Base-by-base conservation (phyloP, 1,284 basidiomycete species). In the Lentinula novae-zelandiae region DNA sequence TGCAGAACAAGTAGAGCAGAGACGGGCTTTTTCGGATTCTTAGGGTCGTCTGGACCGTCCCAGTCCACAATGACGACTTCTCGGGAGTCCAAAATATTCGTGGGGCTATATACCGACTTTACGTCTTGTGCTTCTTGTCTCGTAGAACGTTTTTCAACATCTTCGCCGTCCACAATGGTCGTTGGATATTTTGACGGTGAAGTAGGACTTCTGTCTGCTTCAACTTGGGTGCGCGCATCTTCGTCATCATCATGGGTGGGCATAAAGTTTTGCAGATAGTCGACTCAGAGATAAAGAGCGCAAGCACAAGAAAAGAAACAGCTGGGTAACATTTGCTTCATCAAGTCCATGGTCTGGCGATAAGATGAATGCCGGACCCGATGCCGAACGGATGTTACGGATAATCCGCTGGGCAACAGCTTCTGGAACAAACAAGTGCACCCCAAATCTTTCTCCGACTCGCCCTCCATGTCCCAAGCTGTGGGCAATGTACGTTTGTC, bases 401-500 rank as follows among this genome's bases (percentile, higher is more conserved):
- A 22, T 20, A 9, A 5, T 20, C 15, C 17, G 44, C 22, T 22
- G 10, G 44, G 44, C 44, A 22, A n/a, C 17, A 20, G 20, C 44
- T 42, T 42, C 15, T 13, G 38, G n/a, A 44, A 15, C 42, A 48
- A 53, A 39, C 53, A 53, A 33, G 13, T 20, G 33, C 56, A 36
- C n/a, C 34, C 31, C 31, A 38, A 34, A 1, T 22, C 33, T 22
- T 31, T 56, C n/a, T 53, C 22, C 38, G 17, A 31, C 2, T 42
- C 40, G 40, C 44, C 57, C 33, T 40, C 70, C 69, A 87, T 86
- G 84, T 86, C 84, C 34, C 84, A 86, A 68, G 78, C 80, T 49
- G 76, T 89, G 60, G 87, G 87, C 70, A 90, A 88, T 70, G 88
- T 89, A 73, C 33, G 79, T 73, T 15, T 27, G 61, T 27, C 22